phyloP scores from a whole-genome alignment of 768 basidiomycete species.

The Strobilomyces confusus region DNA sequence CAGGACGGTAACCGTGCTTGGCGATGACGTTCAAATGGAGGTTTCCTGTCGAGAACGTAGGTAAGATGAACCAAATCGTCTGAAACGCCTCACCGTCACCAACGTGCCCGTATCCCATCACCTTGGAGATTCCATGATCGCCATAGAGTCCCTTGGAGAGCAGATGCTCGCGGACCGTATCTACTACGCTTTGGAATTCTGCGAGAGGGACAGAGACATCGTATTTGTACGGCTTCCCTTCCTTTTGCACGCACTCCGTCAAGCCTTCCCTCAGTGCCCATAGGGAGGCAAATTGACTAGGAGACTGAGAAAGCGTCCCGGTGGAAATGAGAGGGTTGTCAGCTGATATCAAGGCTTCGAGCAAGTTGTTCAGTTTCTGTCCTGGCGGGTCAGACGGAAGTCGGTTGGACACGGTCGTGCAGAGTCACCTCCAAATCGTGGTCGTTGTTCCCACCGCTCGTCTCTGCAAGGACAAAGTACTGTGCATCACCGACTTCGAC shows the following conservation, averaged over 20 bases:
- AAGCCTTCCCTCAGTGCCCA: slow-evolving; percentile 93
- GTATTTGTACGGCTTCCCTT: slow-evolving; percentile 96
- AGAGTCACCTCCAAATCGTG: slow-evolving; percentile 84
- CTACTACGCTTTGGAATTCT: slow-evolving; percentile 84
- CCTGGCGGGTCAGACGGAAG: slow-evolving; percentile 7
- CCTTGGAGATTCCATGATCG: slow-evolving; percentile 73
- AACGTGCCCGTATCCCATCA: slow-evolving; percentile 93
- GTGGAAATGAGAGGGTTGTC: slow-evolving; percentile 79
- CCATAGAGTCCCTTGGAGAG: slow-evolving; percentile 63
- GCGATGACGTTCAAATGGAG: slow-evolving; percentile 91
- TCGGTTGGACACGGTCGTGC: slow-evolving; percentile 2
- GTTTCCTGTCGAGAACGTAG: slow-evolving; percentile 55
- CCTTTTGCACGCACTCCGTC: slow-evolving; percentile 88
- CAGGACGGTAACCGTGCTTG: slow-evolving; percentile 64
- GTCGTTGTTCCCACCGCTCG: slow-evolving; percentile 86
- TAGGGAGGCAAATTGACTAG: slow-evolving; percentile 81
- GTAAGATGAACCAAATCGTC: slow-evolving; percentile 1
- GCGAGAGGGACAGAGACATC: slow-evolving; percentile 87
- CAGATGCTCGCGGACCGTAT: slow-evolving; percentile 70
- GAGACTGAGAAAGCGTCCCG: slow-evolving; percentile 88
- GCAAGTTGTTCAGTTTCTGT: slow-evolving; percentile 83
- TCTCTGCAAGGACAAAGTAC: slow-evolving; percentile 92
- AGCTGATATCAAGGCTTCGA: slow-evolving; percentile 72
- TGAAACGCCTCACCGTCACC: slow-evolving; percentile 75
- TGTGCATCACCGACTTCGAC: slow-evolving; percentile 73